Conservation (phyloP, 1,139 yeast genomes). For the Saccharomyces hybrid region DNA sequence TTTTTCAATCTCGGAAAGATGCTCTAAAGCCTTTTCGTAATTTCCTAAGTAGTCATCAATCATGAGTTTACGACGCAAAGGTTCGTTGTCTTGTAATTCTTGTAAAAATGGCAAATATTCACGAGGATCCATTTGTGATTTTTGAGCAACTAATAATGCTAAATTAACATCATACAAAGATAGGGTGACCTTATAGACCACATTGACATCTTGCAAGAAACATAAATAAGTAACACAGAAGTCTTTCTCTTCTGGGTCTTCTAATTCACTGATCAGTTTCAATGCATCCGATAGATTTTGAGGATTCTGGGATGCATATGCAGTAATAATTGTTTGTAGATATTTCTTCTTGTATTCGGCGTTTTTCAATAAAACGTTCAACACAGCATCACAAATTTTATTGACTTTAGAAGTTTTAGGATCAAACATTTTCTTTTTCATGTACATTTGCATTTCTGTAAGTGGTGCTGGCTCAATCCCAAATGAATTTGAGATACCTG, state of each 20-base stretch:
- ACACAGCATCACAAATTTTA: slow-evolving; percentile 63
- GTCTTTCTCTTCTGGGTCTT: slow-evolving; percentile 47
- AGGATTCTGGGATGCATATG: slow-evolving; percentile 87
- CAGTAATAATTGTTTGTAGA: slow-evolving; percentile 76
- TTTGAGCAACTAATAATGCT: slow-evolving; percentile 82
- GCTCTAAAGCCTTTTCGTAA: slow-evolving; percentile 57
- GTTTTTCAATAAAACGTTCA: slow-evolving; percentile 44
- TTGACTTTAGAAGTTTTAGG: slow-evolving; percentile 58
- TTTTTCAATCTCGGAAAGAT: slow-evolving; percentile 49
- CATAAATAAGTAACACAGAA: slow-evolving; percentile 73
- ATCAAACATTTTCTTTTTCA: slow-evolving; percentile 35
- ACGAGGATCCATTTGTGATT: slow-evolving; percentile 95
- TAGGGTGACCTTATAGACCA: slow-evolving; percentile 69
- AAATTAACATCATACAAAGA: slow-evolving; percentile 78
- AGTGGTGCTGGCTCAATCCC: slow-evolving; percentile 29
- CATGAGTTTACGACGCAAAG: slow-evolving; percentile 59
- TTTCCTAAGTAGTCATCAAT: slow-evolving; percentile 76
- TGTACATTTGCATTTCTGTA: slow-evolving; percentile 33
- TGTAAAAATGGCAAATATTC: slow-evolving; percentile 93
- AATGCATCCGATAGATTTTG: slow-evolving; percentile 77
- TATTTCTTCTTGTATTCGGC: slow-evolving; percentile 52
- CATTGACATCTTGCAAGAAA: slow-evolving; percentile 83
- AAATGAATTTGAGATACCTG: slow-evolving; percentile 28
- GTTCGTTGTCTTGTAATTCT: slow-evolving; percentile 59
- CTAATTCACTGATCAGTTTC: slow-evolving; percentile 45